These are phyloP conservation scores for Claviceps digitariae DNA, from an alignment of 2,329 filamentous ascomycete genomes.

Conservation along the genomic window DNA sequence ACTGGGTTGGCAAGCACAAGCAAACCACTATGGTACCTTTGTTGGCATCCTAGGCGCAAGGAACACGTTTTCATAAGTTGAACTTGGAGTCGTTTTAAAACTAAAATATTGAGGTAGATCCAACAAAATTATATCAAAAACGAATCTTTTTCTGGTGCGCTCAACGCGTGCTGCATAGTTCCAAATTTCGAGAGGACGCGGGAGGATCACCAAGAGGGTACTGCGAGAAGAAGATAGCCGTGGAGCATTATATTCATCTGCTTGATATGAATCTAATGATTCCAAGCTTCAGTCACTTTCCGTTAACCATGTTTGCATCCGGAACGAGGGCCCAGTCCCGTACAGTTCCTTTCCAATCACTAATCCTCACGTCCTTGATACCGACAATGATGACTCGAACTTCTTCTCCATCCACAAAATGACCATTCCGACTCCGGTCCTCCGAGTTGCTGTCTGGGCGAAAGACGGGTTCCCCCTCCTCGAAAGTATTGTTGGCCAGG, in stretches of 20 bases:
- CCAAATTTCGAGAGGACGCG: too few species aligned
- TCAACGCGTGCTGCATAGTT: too few species aligned
- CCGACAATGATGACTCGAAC: constrained; percentile 78
- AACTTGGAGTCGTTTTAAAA: neutral
- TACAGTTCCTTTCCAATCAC: constrained; percentile 90
- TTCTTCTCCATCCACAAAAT: constrained; percentile 68
- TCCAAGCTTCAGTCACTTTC: constrained; percentile 11
- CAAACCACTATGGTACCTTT: neutral
- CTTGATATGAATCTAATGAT: neutral
- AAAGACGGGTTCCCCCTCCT: constrained; percentile 29
- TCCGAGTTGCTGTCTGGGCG: constrained; percentile 23
- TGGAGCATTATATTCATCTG: neutral
- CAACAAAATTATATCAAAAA: too few species aligned
- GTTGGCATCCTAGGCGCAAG: neutral
- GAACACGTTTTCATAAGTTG: neutral
- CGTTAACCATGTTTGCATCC: constrained; percentile 26
- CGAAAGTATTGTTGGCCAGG: constrained; percentile 85
- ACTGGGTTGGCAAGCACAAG: neutral
- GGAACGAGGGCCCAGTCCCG: constrained; percentile 53
- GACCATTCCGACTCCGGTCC: constrained; percentile 42
- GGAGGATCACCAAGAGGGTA: too few species aligned
- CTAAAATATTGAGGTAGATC: neutral
- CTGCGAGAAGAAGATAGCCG: neutral
- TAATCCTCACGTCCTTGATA: constrained; percentile 74
- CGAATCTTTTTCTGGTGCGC: too few species aligned